A percentile compares a stretch with the other conserved stretches of the same genome.
Evolutionary conservation across 2,329 filamentous ascomycete genomes (phyloP).

Genomic region (Venturia oleaginea): DNA sequence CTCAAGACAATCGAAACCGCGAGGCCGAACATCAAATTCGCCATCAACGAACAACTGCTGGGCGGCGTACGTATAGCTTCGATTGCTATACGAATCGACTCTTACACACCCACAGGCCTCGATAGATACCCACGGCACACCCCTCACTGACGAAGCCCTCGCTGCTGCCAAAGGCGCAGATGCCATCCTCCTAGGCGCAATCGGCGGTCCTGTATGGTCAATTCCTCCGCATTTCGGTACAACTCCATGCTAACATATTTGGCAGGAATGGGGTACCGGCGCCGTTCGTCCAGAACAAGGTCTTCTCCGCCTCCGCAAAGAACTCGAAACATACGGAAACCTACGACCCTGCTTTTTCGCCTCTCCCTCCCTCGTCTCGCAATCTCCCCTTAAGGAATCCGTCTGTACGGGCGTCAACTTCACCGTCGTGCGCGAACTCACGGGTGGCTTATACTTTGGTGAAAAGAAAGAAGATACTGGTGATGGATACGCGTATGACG

Average conservation of each 20-base stretch:
- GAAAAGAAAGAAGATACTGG: slow-evolving; percentile 75
- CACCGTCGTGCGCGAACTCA: slow-evolving; percentile 85
- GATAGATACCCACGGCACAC: slow-evolving; percentile 69
- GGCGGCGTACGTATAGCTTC: slow-evolving; percentile 63
- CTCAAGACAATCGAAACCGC: slow-evolving; percentile 68
- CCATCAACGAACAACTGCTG: slow-evolving; percentile 81
- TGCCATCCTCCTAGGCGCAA: slow-evolving; percentile 84
- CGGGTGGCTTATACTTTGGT: slow-evolving; percentile 91
- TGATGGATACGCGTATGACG: slow-evolving; percentile 68
- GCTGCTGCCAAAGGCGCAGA: slow-evolving; percentile 74
- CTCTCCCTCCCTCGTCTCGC: slow-evolving; percentile 72
- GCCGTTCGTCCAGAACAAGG: slow-evolving; percentile 86
- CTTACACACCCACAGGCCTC: slow-evolving; percentile 53
- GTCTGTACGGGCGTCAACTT: slow-evolving; percentile 85
- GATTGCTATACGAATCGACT: neutral
- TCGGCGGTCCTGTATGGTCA: slow-evolving; percentile 68
- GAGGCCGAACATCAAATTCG: slow-evolving; percentile 68
- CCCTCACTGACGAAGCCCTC: slow-evolving; percentile 77
- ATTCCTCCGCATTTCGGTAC: neutral
- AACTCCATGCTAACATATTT: slow-evolving; percentile 20
- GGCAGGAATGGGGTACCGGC: slow-evolving; percentile 80
- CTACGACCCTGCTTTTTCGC: slow-evolving; percentile 94
- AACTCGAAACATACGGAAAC: slow-evolving; percentile 91
- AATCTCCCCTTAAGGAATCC: slow-evolving; percentile 76
- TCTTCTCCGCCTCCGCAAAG: slow-evolving; percentile 81